Evolutionary conservation across 345 rosid genomes (phyloP).

Genomic region (Hypericum perforatum): DNA sequence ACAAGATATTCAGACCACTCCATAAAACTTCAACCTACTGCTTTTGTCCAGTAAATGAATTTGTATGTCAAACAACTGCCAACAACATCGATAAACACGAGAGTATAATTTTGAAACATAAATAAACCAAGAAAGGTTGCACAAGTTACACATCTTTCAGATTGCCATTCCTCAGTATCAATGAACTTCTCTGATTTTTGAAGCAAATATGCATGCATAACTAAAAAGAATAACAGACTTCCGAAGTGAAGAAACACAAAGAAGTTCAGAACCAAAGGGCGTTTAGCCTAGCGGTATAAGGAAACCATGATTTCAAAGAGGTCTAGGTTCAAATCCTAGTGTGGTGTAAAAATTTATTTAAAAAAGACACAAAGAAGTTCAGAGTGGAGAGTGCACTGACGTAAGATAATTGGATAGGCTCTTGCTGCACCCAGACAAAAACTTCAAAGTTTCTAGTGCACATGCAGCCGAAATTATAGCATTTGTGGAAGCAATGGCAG

Average conservation of each 20-base stretch:
- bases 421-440: constrained; percentile 94
- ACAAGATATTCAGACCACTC: constrained; percentile 8
- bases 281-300: no score
- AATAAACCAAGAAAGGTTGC: no score
- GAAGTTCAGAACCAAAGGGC: background rate
- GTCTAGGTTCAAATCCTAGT: background rate
- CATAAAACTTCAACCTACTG: background rate
- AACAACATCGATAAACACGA: no score
- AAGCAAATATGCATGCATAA: no score
- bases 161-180: no score
- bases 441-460: constrained; percentile 87
- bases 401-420: constrained; percentile 75
- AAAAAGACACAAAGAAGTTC: background rate
- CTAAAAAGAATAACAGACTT: no score
- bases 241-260: no score
- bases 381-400: constrained; percentile 31
- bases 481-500: constrained; percentile 97
- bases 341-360: background rate
- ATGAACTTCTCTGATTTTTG: no score
- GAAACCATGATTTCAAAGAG: background rate
- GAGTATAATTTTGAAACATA: no score
- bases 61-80: no score
- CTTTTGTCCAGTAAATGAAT: background rate
- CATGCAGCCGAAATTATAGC: constrained; percentile 93
- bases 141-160: no score